These are phyloP conservation scores for Coccomyxa sp. DNA, from an alignment of 139 green algal species.

Conservation along the genomic window DNA sequence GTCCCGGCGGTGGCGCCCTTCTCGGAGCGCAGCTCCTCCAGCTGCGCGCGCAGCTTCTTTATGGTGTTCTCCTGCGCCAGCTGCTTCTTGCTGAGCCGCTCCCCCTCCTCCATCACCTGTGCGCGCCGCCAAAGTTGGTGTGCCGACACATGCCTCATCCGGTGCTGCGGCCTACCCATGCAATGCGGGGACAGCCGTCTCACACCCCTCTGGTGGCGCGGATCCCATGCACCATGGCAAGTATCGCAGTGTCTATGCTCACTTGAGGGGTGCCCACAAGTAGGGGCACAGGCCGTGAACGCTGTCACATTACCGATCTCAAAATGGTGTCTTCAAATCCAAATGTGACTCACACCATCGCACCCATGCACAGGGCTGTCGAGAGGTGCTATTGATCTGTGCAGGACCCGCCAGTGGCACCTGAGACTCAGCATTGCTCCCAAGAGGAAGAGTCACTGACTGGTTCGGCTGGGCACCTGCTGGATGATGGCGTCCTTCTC, in stretches of 20 bases:
- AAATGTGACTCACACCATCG: no score
- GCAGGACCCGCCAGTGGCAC: no score
- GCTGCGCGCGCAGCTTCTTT: slow-evolving; percentile 57
- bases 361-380: no score
- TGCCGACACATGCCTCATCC: neutral
- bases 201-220: no score
- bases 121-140: neutral
- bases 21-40: slow-evolving; percentile 42
- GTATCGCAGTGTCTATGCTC: no score
- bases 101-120: slow-evolving; percentile 75
- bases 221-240: no score
- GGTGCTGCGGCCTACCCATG: neutral
- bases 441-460: no score
- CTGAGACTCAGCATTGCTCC: no score
- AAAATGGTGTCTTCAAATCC: no score
- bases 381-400: no score
- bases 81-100: slow-evolving; percentile 74
- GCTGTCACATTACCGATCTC: neutral
- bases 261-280: no score
- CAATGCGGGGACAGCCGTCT: no score
- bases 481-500: slow-evolving; percentile 92
- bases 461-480: slow-evolving; percentile 32
- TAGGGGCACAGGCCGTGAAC: neutral
- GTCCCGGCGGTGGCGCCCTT: slow-evolving; percentile 20
- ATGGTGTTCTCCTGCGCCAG: slow-evolving; percentile 68